These are phyloP conservation scores for Candida mattraensis DNA, from an alignment of 805 yeast genomes.

Conservation along the genomic window DNA sequence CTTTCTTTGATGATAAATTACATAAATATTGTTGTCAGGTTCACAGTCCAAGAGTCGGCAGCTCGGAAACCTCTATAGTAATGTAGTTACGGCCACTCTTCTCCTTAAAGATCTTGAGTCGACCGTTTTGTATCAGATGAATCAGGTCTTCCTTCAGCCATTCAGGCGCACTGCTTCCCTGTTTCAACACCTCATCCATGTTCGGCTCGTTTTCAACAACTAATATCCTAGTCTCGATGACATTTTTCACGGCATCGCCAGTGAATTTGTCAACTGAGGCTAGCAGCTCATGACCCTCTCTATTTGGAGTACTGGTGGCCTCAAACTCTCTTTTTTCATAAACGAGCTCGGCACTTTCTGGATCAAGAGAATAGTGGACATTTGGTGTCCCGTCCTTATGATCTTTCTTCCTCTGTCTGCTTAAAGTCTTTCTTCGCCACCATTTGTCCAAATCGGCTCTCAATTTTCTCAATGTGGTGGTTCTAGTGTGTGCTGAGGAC, in stretches of 20 bases:
- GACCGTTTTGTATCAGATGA: constrained; percentile 21
- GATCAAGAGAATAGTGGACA: constrained; percentile 2
- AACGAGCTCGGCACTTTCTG: constrained; percentile 11
- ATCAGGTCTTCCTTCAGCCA: constrained; percentile 21
- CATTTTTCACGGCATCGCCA: constrained; percentile 6
- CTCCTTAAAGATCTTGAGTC: constrained; percentile 17
- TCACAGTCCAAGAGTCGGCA: constrained; percentile 9
- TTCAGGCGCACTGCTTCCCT: constrained; percentile 18
- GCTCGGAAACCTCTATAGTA: constrained; percentile 22
- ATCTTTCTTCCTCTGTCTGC: constrained; percentile 7
- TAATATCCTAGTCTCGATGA: constrained; percentile 20
- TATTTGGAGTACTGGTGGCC: constrained; percentile 18
- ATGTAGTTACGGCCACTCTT: constrained; percentile 21
- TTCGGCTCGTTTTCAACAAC: constrained; percentile 25
- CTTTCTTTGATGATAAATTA: neutral
- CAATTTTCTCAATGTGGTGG: constrained; percentile 13
- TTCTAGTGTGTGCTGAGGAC: constrained; percentile 9
- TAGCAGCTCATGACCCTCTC: constrained; percentile 12
- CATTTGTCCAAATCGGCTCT: constrained; percentile 18
- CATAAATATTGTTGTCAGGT: constrained; percentile 1
- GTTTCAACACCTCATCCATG: constrained; percentile 15
- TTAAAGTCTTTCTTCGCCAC: constrained; percentile 15
- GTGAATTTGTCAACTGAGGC: constrained; percentile 9
- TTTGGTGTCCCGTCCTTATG: constrained; percentile 5
- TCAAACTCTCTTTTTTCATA: constrained; percentile 14